These are phyloP conservation scores for Furcasterigmium sp. DNA, from an alignment of 2,329 filamentous ascomycete species.

Conservation along the genomic window DNA sequence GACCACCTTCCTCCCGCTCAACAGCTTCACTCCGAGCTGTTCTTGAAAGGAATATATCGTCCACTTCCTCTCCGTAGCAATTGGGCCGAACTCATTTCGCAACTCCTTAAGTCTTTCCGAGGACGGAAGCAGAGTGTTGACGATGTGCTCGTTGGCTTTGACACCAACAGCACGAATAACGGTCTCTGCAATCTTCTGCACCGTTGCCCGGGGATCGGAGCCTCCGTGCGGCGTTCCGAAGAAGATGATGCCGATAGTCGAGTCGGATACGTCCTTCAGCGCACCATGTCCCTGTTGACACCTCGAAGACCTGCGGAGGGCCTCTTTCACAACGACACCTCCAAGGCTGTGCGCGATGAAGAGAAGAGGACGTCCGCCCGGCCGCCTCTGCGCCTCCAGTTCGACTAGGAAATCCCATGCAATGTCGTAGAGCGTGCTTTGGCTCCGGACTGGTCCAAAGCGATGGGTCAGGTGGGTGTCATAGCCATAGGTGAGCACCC, in stretches of 20 bases:
- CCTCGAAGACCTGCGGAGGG: conserved; percentile 6
- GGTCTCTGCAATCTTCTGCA: conserved; percentile 14
- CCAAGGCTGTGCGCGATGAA: conserved; percentile 28
- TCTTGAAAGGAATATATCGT: conserved; percentile 30
- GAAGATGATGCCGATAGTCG: conserved; percentile 22
- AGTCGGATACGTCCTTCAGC: conserved; percentile 12
- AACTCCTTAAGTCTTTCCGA: conserved; percentile 25
- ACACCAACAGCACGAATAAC: conserved; percentile 13
- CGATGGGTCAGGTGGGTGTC: conserved; percentile 20
- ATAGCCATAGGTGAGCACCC: conserved; percentile 23
- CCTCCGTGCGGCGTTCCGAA: conserved; percentile 27
- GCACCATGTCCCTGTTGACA: conserved; percentile 6
- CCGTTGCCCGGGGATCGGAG: conserved; percentile 14
- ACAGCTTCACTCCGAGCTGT: conserved; percentile 5
- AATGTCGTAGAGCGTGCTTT: conserved; percentile 23
- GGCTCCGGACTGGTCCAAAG: conserved; percentile 15
- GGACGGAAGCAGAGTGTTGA: conserved; percentile 24
- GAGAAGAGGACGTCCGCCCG: conserved; percentile 16
- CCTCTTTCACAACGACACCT: conserved; percentile 25
- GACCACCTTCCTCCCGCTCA: conserved; percentile 20
- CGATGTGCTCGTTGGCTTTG: conserved; percentile 24
- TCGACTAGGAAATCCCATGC: conserved; percentile 25
- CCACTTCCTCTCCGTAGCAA: conserved; percentile 22
- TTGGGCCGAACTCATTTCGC: conserved; percentile 21
- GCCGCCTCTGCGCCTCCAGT: conserved; percentile 22